Base-by-base conservation (phyloP, 768 basidiomycete species). In the Lentinus tigrinus region DNA sequence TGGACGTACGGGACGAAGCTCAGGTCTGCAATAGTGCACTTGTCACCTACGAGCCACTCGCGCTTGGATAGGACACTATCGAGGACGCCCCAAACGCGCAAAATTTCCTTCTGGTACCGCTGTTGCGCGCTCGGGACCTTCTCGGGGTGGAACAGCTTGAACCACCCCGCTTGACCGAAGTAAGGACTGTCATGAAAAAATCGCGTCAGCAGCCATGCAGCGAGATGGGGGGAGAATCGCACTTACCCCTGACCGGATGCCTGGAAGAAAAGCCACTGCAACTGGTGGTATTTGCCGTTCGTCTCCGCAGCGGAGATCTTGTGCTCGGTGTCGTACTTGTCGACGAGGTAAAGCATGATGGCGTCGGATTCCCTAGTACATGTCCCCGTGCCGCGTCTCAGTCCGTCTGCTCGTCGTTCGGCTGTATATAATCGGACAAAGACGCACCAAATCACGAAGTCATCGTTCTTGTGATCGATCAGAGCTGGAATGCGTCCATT, bases 201-300 rank as follows among this genome's bases (percentile, higher is more conserved):
- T 4, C 17, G n/a, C 42, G 24, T 19, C 43, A 5, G 6, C 39
- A 40, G 39, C 39, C 21, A 21, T 44, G 19, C 21, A 7, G 10
- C 6, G 23, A 21, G 31, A 39, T 5, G 19, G 21, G 34, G 23
- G 21, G 8, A 9, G n/a, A 36, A 19, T 27, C 1, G 16, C 2
- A 55, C 62, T 3, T n/a, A 63, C 58, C 63, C 63, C 46, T 65
- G 63, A 1, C 63, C 63, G 0, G 61, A 62, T 13, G 61, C 61
- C 31, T 65, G 63, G 62, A 76, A 78, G 68, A 75, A 74, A 38
- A 78, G 73, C 77, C 75, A 78, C 60, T 72, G 73, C 23, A 74
- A 56, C 17, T 49, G 50, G 37, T 40, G 19, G 24, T 31, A 38
- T 28, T 46, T 36, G 5, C 47, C 58, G 31, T 52, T 39, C 14